phyloP scores from a whole-genome alignment of 1,284 basidiomycete species.

The Naganishia sp. region DNA sequence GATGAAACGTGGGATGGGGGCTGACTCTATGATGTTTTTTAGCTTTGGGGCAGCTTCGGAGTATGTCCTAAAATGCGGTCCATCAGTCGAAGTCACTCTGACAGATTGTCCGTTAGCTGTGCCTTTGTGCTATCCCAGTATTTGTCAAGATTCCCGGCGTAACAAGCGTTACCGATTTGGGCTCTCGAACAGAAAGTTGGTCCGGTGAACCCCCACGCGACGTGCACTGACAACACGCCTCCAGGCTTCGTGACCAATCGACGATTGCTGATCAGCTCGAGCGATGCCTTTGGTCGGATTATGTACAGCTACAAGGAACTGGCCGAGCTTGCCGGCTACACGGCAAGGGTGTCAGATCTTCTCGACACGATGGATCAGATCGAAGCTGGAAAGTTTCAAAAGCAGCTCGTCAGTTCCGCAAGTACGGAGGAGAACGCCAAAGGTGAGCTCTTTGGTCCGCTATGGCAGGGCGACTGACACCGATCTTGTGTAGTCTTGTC shows the following conservation, averaged over 20 bases:
- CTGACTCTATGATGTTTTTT: neutral
- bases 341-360: constrained; percentile 82
- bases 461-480: neutral
- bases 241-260: constrained; percentile 91
- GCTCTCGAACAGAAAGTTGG: constrained; percentile 79
- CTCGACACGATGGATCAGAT: constrained; percentile 91
- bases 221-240: neutral
- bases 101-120: constrained; percentile 59
- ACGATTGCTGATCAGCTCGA: constrained; percentile 71
- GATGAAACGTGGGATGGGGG: neutral
- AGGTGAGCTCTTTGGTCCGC: constrained; percentile 58
- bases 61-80: constrained; percentile 54
- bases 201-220: constrained; percentile 5
- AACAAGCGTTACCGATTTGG: constrained; percentile 66
- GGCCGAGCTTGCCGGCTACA: constrained; percentile 93
- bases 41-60: constrained; percentile 88
- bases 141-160: constrained; percentile 84
- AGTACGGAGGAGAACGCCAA: constrained; percentile 74
- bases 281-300: constrained; percentile 62
- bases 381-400: constrained; percentile 80
- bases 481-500: constrained; percentile 63
- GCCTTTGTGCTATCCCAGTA: constrained; percentile 90
- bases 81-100: neutral
- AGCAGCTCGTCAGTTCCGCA: constrained; percentile 76
- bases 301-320: constrained; percentile 98